These are phyloP conservation scores for Cystobasidiaceae sp. DNA, from an alignment of 1,284 basidiomycete genomes.

Conservation along the genomic window DNA sequence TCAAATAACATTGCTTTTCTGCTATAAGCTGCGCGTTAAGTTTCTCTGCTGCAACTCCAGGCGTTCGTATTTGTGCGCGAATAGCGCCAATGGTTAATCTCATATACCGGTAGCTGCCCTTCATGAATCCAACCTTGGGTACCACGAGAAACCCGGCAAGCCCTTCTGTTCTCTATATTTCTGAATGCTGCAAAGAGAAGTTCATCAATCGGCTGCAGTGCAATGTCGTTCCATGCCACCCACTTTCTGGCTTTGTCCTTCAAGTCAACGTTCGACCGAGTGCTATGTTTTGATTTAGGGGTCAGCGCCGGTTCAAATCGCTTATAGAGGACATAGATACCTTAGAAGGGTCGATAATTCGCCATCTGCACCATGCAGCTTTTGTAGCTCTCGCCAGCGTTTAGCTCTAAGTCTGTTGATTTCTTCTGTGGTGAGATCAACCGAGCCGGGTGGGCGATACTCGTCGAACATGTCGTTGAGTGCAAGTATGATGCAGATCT, in stretches of 20 bases:
- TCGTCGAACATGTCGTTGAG: slow-evolving; percentile 6
- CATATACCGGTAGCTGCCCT: no score
- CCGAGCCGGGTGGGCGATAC: background rate
- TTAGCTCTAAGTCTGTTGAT: background rate
- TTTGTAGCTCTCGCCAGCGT: background rate
- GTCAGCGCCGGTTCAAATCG: background rate
- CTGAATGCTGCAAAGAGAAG: slow-evolving; percentile 2
- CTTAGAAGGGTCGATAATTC: background rate
- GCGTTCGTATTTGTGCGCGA: no score
- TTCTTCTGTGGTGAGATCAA: background rate
- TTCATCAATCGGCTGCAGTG: background rate
- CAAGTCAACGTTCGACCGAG: slow-evolving; percentile 4
- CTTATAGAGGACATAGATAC: background rate
- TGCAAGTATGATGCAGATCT: slow-evolving; percentile 2
- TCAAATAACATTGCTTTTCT: no score
- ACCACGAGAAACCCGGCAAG: background rate
- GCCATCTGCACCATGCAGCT: background rate
- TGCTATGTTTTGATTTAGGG: background rate
- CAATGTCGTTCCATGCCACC: background rate
- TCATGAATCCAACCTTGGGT: background rate
- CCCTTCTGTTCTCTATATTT: slow-evolving; percentile 3
- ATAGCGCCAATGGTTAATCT: no score
- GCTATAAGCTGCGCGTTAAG: no score
- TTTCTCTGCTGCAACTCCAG: no score
- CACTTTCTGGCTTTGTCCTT: slow-evolving; percentile 19